These are phyloP conservation scores for Kuraishia piskuri DNA, from an alignment of 805 yeast species.

Conservation along the genomic window DNA sequence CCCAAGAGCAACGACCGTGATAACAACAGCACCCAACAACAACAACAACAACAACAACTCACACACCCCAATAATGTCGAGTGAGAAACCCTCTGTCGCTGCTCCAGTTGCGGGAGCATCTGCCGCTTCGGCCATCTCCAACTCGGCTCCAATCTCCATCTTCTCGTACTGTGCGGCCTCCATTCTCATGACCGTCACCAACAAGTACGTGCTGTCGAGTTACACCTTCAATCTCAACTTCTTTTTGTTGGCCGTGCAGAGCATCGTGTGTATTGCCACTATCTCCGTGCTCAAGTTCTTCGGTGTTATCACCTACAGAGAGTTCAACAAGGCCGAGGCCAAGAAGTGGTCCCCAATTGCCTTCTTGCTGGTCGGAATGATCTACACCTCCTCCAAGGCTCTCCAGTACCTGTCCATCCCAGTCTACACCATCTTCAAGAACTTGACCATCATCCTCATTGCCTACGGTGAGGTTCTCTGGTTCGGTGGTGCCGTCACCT, in stretches of 20 bases:
- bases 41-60: background rate
- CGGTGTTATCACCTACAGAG: constrained; percentile 80
- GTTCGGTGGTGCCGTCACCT: constrained; percentile 89
- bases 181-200: constrained; percentile 94
- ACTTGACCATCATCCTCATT: constrained; percentile 89
- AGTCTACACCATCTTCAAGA: constrained; percentile 96
- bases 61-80: constrained; percentile 10
- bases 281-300: constrained; percentile 65
- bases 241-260: constrained; percentile 82
- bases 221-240: constrained; percentile 72
- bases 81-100: constrained; percentile 17
- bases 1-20: too few species aligned
- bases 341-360: constrained; percentile 96
- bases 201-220: constrained; percentile 85
- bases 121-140: constrained; percentile 23
- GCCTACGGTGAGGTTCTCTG: constrained; percentile 98
- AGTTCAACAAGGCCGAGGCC: constrained; percentile 79
- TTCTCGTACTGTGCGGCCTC: constrained; percentile 87
- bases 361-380: constrained; percentile 81
- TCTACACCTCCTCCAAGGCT: constrained; percentile 94
- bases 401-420: constrained; percentile 87
- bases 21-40: too few species aligned
- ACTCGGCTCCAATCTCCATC: constrained; percentile 62
- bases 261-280: constrained; percentile 70
- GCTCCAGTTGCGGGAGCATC: constrained; percentile 13